A percentile compares a stretch with the other conserved stretches of the same genome.
Evolutionary conservation across 495 filamentous ascomycete species (phyloP).

Genomic region (Lasiosphaeria ovina): DNA sequence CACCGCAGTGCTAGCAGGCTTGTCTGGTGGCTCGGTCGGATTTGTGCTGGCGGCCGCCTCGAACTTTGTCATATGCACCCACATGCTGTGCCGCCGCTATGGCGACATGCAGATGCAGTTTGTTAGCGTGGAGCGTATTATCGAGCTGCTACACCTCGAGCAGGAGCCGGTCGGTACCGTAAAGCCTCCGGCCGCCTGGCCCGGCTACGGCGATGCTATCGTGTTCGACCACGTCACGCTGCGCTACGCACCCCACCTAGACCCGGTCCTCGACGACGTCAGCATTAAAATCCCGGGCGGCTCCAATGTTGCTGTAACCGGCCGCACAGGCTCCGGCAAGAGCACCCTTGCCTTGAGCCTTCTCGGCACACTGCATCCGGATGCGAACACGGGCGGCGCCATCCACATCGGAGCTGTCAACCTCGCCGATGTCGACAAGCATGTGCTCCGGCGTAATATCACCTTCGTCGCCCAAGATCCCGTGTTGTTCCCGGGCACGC

Average conservation of each 20-base stretch:
- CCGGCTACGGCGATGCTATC: constrained; percentile 64
- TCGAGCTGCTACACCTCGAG: constrained; percentile 72
- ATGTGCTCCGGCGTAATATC: constrained; percentile 54
- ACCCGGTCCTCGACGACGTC: constrained; percentile 62
- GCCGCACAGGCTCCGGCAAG: constrained; percentile 63
- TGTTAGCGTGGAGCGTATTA: constrained; percentile 79
- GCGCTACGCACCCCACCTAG: constrained; percentile 71
- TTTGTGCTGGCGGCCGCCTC: constrained; percentile 67
- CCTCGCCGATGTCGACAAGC: constrained; percentile 50
- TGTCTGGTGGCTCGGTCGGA: constrained; percentile 71
- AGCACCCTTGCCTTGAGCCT: constrained; percentile 58
- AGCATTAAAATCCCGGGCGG: constrained; percentile 70
- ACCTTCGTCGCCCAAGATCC: constrained; percentile 64
- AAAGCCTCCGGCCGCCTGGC: constrained; percentile 73
- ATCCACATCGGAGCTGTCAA: constrained; percentile 56
- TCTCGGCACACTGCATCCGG: constrained; percentile 50
- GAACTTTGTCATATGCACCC: constrained; percentile 66
- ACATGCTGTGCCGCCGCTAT: constrained; percentile 69
- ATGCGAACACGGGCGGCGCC: constrained; percentile 47
- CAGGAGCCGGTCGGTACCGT: constrained; percentile 66
- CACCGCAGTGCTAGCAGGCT: constrained; percentile 64
- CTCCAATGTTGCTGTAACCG: constrained; percentile 65
- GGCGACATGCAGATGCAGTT: constrained; percentile 87
- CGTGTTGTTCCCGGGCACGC: constrained; percentile 55
- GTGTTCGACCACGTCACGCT: constrained; percentile 73